These are phyloP conservation scores for Tricholoma matsutake DNA, from an alignment of 768 basidiomycete genomes.

Conservation along the genomic window DNA sequence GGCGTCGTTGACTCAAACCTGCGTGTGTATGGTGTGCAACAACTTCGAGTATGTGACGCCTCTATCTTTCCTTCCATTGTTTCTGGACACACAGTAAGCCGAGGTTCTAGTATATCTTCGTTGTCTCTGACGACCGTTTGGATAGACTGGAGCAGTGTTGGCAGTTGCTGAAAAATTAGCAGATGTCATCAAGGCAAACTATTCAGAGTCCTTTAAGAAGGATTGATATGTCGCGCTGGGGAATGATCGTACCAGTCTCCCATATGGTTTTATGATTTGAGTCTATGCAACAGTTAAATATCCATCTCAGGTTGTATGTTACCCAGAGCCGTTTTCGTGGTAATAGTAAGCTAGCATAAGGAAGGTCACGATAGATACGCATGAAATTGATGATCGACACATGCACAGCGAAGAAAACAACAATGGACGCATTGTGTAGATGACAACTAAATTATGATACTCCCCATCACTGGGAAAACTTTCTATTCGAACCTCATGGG, in stretches of 20 bases:
- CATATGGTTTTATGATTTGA: background rate
- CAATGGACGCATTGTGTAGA: background rate
- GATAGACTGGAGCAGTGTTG: slow-evolving; percentile 29
- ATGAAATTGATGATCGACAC: background rate
- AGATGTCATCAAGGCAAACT: slow-evolving; percentile 23
- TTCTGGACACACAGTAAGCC: slow-evolving; percentile 3
- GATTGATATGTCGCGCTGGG: background rate
- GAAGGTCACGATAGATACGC: background rate
- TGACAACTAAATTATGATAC: slow-evolving; percentile 7
- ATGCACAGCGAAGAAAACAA: background rate
- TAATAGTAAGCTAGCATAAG: background rate
- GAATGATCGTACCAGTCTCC: background rate
- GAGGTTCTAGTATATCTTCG: slow-evolving; percentile 11
- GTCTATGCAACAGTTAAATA: background rate
- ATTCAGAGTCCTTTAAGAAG: slow-evolving; percentile 12
- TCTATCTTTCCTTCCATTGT: background rate
- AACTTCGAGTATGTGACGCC: background rate
- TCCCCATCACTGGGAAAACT: background rate
- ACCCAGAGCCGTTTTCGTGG: background rate
- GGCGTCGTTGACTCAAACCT: background rate
- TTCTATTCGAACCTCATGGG: slow-evolving; percentile 38
- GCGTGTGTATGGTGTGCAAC: background rate
- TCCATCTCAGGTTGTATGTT: background rate
- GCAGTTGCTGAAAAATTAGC: slow-evolving; percentile 32
- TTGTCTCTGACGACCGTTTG: slow-evolving; percentile 39